These are phyloP conservation scores for Tolypocladium sp. DNA, from an alignment of 2,329 filamentous ascomycete genomes.

Conservation along the genomic window DNA sequence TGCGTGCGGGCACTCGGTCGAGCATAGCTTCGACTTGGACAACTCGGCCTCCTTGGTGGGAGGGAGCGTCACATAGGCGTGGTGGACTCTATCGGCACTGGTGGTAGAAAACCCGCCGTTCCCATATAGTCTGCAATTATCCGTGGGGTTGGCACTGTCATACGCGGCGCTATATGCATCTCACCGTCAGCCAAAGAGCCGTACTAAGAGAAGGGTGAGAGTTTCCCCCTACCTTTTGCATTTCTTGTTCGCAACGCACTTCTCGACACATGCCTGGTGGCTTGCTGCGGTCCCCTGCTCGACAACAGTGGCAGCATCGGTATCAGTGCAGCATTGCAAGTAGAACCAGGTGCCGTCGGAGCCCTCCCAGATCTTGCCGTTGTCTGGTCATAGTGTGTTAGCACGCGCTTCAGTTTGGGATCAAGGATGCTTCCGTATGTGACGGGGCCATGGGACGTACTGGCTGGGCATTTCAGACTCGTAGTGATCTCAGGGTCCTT, in stretches of 20 bases:
- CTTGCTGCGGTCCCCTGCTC: constrained; percentile 1
- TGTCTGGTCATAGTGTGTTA: neutral
- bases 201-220: no score
- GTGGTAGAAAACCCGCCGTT: constrained; percentile 4
- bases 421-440: no score
- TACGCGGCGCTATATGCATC: neutral
- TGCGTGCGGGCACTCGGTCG: constrained; percentile 7
- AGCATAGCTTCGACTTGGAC: constrained; percentile 6
- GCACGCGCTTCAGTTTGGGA: neutral
- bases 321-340: constrained; percentile 7
- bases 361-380: constrained; percentile 8
- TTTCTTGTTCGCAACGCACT: constrained; percentile 6
- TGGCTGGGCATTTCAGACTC: neutral
- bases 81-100: neutral
- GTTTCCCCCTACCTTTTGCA: constrained; percentile 5
- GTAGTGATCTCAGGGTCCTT: neutral
- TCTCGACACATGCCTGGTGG: constrained; percentile 4
- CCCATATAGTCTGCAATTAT: constrained; percentile 10
- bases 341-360: constrained; percentile 10
- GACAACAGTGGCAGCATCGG: constrained; percentile 3
- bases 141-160: neutral
- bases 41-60: constrained; percentile 1
- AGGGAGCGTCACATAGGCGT: constrained; percentile 5
- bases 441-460: neutral
- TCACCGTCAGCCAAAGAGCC: no score